These are phyloP conservation scores for Castanopsis chinensis DNA, from an alignment of 306 rosid genomes.

Conservation along the genomic window DNA sequence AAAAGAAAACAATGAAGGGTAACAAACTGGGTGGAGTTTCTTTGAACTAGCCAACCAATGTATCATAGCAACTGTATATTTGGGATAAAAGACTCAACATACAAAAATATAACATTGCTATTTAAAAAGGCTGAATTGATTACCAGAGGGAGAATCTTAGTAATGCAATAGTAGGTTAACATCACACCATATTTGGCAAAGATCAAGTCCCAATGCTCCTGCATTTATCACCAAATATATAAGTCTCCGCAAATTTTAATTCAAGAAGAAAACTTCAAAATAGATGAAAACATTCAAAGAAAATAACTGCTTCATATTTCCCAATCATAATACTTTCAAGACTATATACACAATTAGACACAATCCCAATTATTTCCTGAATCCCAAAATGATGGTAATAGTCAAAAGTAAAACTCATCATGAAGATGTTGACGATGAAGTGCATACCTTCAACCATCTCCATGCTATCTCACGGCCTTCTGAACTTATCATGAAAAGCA, in stretches of 20 bases:
- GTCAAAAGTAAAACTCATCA: background rate
- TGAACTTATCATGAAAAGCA: conserved; percentile 26
- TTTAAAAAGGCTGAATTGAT: conserved; percentile 16
- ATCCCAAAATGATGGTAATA: background rate
- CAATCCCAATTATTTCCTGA: background rate
- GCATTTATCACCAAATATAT: conserved; percentile 29
- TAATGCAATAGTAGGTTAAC: conserved; percentile 42
- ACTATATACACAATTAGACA: background rate
- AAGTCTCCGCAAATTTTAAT: background rate
- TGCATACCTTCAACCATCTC: conserved; percentile 61
- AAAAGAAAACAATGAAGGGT: too few relatives aligned
- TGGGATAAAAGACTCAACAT: background rate
- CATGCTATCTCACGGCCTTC: conserved; percentile 51
- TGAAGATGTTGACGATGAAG: background rate
- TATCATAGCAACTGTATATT: background rate
- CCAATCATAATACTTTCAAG: background rate
- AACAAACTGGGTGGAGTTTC: conserved; percentile 4
- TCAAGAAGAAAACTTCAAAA: background rate
- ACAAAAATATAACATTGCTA: background rate
- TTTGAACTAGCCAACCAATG: conserved; percentile 13
- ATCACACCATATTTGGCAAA: conserved; percentile 50
- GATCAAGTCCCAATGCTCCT: conserved; percentile 69
- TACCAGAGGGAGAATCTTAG: conserved; percentile 42
- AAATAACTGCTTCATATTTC: background rate
- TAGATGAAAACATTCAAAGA: too few relatives aligned